Evolutionary conservation across 1,284 basidiomycete genomes (phyloP).

Genomic region (Cystobasidiaceae sp.): DNA sequence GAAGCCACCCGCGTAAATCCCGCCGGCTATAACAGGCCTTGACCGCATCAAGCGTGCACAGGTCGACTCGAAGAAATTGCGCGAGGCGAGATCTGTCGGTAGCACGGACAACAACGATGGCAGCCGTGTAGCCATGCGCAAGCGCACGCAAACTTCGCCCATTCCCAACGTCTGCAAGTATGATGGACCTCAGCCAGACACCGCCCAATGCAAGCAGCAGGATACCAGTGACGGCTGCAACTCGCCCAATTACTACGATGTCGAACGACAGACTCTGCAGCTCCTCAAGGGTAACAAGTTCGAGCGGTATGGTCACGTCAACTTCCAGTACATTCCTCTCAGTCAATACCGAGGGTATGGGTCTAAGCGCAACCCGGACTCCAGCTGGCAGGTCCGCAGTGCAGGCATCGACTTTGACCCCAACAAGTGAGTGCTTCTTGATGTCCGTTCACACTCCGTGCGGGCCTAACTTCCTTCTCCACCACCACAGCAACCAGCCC

Average conservation of each 20-base stretch:
- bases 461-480: not conserved
- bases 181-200: slow-evolving; percentile 1
- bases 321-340: slow-evolving; percentile 22
- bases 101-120: too few species aligned
- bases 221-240: slow-evolving; percentile 7
- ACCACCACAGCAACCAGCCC: slow-evolving; percentile 7
- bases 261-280: not conserved
- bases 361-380: not conserved
- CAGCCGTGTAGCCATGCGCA: not conserved
- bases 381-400: slow-evolving; percentile 6
- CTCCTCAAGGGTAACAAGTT: slow-evolving; percentile 2
- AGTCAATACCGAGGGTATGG: slow-evolving; percentile 14
- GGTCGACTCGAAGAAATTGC: not conserved
- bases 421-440: not conserved
- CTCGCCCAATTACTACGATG: not conserved
- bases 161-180: not conserved
- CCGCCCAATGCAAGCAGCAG: not conserved
- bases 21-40: too few species aligned
- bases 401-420: slow-evolving; percentile 15
- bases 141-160: not conserved
- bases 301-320: slow-evolving; percentile 10
- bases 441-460: not conserved
- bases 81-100: not conserved
- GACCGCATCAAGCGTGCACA: not conserved
- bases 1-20: too few species aligned